Percentiles rank a stretch among this genome's conserved stretches.
Conservation (phyloP, 495 filamentous ascomycete species). For the Glutinoglossum americanum region DNA sequence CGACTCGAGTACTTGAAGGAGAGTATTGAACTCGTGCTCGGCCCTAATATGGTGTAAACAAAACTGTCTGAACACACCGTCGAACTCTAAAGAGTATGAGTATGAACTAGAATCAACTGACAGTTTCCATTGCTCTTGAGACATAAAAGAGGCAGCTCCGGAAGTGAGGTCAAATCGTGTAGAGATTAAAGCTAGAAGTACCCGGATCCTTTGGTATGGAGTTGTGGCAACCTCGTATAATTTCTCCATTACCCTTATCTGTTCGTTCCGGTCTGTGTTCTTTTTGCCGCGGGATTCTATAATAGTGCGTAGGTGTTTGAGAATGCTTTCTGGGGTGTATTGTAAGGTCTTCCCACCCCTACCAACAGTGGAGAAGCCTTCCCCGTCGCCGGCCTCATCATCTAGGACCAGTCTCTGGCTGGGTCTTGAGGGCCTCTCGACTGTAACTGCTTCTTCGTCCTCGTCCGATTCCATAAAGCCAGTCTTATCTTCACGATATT, state of each 20-base stretch:
- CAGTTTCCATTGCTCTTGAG: conserved; percentile 89
- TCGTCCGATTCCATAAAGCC: conserved; percentile 73
- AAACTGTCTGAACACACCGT: neutral
- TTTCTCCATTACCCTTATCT: conserved; percentile 95
- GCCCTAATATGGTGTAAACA: conserved; percentile 23
- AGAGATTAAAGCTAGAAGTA: conserved; percentile 77
- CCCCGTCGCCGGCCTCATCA: conserved; percentile 34
- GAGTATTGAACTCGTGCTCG: conserved; percentile 55
- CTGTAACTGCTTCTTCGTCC: conserved; percentile 36
- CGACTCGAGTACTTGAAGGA: conserved; percentile 60
- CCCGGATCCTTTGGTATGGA: conserved; percentile 86
- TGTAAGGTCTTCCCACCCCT: conserved; percentile 66
- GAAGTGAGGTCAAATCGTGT: conserved; percentile 86
- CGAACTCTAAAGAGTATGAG: neutral
- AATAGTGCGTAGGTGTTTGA: conserved; percentile 85
- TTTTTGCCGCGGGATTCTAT: conserved; percentile 93
- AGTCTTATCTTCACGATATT: conserved; percentile 65
- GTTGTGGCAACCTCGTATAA: conserved; percentile 68
- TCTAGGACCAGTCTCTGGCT: conserved; percentile 14
- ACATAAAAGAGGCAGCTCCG: conserved; percentile 67
- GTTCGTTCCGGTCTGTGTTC: conserved; percentile 87
- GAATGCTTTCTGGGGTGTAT: conserved; percentile 92
- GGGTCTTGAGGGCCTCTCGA: conserved; percentile 25
- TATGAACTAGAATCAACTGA: conserved; percentile 10
- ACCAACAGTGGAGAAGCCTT: conserved; percentile 71